These are phyloP conservation scores for Curvularia verruculosa DNA, from an alignment of 2,329 filamentous ascomycete genomes.

Conservation along the genomic window DNA sequence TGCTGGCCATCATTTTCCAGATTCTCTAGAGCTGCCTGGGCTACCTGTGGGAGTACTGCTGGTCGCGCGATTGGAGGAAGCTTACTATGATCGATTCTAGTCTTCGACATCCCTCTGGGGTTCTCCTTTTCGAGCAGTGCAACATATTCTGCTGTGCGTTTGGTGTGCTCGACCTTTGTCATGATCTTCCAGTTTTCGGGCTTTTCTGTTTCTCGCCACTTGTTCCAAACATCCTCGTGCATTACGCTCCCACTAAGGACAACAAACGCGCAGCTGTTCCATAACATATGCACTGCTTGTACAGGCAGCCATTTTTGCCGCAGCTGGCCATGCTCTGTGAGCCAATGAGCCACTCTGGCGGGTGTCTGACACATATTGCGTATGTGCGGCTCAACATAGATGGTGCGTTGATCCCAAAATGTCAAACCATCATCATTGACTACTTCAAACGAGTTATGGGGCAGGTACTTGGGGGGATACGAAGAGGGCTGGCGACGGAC, in stretches of 20 bases:
- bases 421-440: slow-evolving; percentile 38
- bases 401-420: slow-evolving; percentile 47
- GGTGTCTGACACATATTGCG: slow-evolving; percentile 40
- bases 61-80: slow-evolving; percentile 30
- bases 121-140: slow-evolving; percentile 34
- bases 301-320: slow-evolving; percentile 44
- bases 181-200: slow-evolving; percentile 46
- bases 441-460: slow-evolving; percentile 31
- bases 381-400: slow-evolving; percentile 47
- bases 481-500: slow-evolving; percentile 40
- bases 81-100: slow-evolving; percentile 4
- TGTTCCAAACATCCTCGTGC: slow-evolving; percentile 38
- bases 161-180: slow-evolving; percentile 44
- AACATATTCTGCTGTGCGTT: slow-evolving; percentile 40
- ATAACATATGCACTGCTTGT: slow-evolving; percentile 41
- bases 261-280: slow-evolving; percentile 45
- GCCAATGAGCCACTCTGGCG: slow-evolving; percentile 39
- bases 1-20: slow-evolving; percentile 10
- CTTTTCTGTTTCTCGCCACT: slow-evolving; percentile 35
- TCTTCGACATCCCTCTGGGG: slow-evolving; percentile 24
- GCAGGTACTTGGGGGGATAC: slow-evolving; percentile 40
- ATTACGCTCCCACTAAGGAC: slow-evolving; percentile 43
- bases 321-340: slow-evolving; percentile 37
- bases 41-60: slow-evolving; percentile 22
- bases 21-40: slow-evolving; percentile 6